Evolutionary conservation across 768 basidiomycete genomes (phyloP).

Genomic region (Agaricus bisporus): DNA sequence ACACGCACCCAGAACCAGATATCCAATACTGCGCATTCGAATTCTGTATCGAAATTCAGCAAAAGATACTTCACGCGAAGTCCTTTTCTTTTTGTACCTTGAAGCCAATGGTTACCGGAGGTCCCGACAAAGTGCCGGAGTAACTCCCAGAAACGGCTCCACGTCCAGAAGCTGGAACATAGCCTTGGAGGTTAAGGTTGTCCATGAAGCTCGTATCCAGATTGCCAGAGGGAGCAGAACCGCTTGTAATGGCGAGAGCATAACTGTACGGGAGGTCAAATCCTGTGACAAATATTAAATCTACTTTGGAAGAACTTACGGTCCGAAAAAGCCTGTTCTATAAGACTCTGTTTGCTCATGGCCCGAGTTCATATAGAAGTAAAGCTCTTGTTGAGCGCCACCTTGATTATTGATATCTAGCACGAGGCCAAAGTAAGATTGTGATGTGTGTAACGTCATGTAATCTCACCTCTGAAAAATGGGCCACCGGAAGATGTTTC

Average conservation of each 20-base stretch:
- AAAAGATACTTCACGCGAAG: neutral
- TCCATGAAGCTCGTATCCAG: constrained; percentile 40
- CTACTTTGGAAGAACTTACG: constrained; percentile 20
- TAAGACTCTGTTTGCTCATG: constrained; percentile 41
- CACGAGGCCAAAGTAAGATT: neutral
- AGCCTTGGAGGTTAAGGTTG: constrained; percentile 35
- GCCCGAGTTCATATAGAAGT: constrained; percentile 43
- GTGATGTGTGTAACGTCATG: neutral
- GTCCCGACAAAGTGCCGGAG: constrained; percentile 35
- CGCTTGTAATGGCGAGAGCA: constrained; percentile 36
- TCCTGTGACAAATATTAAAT: neutral
- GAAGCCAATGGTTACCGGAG: constrained; percentile 35
- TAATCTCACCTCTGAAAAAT: constrained; percentile 35
- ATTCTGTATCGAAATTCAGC: constrained; percentile 21
- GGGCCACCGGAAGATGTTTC: constrained; percentile 44
- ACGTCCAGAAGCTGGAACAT: constrained; percentile 36
- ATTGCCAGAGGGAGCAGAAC: constrained; percentile 34
- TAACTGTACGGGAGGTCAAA: constrained; percentile 21
- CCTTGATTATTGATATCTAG: constrained; percentile 44
- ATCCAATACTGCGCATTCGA: constrained; percentile 43
- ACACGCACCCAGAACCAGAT: constrained; percentile 29
- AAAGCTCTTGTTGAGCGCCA: constrained; percentile 39
- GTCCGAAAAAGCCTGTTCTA: constrained; percentile 42
- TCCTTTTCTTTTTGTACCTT: constrained; percentile 29
- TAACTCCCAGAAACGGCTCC: constrained; percentile 38